Base-by-base conservation (phyloP, 371 early-diverging fungal genomes). In the Mortierella sp. region DNA sequence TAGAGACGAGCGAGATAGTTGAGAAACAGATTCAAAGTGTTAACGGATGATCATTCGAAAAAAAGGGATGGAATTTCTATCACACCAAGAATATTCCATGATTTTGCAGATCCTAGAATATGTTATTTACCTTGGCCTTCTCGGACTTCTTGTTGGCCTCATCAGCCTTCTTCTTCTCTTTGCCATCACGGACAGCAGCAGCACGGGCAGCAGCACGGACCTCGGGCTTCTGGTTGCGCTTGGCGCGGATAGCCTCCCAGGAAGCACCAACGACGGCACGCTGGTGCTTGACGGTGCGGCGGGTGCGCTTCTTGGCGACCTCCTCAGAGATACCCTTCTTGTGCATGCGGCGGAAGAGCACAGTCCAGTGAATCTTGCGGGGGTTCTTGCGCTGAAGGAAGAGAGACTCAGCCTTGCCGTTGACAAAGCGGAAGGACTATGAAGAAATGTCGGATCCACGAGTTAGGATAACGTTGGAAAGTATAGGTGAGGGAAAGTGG, bases 271-370 rank as follows among this genome's bases (percentile, higher is more conserved):
- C 97, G 81, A 98, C 87, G 71, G 95, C 97, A 87, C 99, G 96
- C 86, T 95, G 94, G 86, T 89, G 92, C 94, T 98, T 98, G 86
- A 97, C 97, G 64, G 93, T 88, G 81, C 94, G 92, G 84, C 95
- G 94, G 72, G 94, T 90, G 83, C 96, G 93, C 95, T 97, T 98
- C 95, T 97, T 97, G 87, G 94, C 83, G 60, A 91, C 90, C 88
- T 97, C 98, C 84, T 95, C 96, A 81, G 93, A 93, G 85, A 95
- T 91, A 86, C 97, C 99, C 96, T 98, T 98, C 93, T 96, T 95
- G 94, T 98, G 95, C 83, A 96, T 90, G 86, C 95, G 96, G 86
- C 99, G 96, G 95, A 92, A 98, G 81, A 97, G 93, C 48, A 91
- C 88, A 62, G 99, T 98, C 99, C 99, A 98, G 88, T 91, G 88